Conservation (phyloP, 306 rosid genomes). For the Hippophae gyantsensis region DNA sequence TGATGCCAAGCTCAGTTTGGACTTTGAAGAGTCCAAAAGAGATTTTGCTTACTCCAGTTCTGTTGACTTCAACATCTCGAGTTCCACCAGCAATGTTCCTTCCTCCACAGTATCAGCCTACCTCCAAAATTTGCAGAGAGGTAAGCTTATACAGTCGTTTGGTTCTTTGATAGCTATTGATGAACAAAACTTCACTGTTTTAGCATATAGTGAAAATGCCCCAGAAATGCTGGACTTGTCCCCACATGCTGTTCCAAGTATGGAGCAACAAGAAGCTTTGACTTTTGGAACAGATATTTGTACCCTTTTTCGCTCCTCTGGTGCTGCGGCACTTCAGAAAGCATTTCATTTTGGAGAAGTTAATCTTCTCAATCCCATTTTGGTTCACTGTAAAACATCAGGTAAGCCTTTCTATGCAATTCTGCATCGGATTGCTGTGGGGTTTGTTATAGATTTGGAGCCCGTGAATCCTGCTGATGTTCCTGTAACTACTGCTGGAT, state of each 20-base stretch:
- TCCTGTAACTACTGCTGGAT: conserved; percentile 38
- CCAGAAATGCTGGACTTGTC: conserved; percentile 42
- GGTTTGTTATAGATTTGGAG: conserved; percentile 36
- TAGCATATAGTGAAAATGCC: conserved; percentile 37
- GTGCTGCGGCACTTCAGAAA: conserved; percentile 38
- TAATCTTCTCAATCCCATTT: conserved; percentile 34
- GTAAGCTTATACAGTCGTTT: conserved; percentile 33
- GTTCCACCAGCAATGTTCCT: conserved; percentile 30
- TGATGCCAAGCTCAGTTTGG: conserved; percentile 32
- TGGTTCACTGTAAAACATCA: conserved; percentile 31
- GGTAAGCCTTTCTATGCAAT: conserved; percentile 42
- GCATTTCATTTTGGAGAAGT: conserved; percentile 29
- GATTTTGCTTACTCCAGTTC: conserved; percentile 23
- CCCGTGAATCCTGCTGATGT: conserved; percentile 34
- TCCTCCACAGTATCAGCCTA: conserved; percentile 28
- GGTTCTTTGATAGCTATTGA: conserved; percentile 39
- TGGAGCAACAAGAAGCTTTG: conserved; percentile 32
- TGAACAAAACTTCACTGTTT: conserved; percentile 24
- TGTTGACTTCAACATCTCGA: conserved; percentile 21
- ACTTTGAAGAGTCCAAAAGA: conserved; percentile 23
- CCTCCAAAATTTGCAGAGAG: conserved; percentile 35
- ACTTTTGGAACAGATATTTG: conserved; percentile 30
- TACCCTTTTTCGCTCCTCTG: conserved; percentile 29
- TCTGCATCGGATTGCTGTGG: conserved; percentile 32
- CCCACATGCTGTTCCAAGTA: conserved; percentile 37